These are phyloP conservation scores for Populus simonii DNA, from an alignment of 345 rosid species.

Conservation along the genomic window DNA sequence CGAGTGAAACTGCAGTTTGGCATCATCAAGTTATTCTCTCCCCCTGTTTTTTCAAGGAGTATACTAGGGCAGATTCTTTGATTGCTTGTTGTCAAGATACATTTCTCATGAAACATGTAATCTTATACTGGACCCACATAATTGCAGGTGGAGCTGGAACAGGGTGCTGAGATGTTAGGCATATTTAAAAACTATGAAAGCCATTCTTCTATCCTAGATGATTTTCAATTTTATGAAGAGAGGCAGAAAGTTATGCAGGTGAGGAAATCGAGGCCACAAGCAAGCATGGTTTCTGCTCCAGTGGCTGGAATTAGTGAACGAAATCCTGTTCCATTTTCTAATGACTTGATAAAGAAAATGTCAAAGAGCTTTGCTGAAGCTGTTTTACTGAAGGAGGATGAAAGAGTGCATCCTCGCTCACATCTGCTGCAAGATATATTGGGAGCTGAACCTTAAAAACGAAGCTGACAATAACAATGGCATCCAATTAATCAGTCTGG, in stretches of 20 bases:
- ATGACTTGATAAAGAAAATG: conserved; percentile 42
- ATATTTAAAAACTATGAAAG: conserved; percentile 49
- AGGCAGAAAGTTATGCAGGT: conserved; percentile 69
- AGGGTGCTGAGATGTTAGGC: conserved; percentile 65
- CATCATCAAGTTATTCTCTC: too few species aligned
- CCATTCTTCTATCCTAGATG: conserved; percentile 68
- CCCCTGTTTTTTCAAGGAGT: too few species aligned
- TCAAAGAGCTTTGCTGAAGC: conserved; percentile 60
- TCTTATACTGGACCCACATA: not conserved
- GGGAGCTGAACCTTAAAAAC: conserved; percentile 7
- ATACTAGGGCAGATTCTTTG: not conserved
- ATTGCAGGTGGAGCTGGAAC: conserved; percentile 60
- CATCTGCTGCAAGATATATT: conserved; percentile 7
- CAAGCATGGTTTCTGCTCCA: conserved; percentile 16
- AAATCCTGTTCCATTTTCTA: conserved; percentile 27
- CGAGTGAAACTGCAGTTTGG: too few species aligned
- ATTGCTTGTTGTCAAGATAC: not conserved
- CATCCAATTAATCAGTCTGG: not conserved
- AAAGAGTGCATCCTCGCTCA: not conserved
- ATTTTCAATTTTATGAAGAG: conserved; percentile 72
- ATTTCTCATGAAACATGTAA: not conserved
- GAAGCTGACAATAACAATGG: conserved; percentile 3
- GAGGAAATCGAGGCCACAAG: conserved; percentile 53
- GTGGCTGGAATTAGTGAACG: conserved; percentile 21
- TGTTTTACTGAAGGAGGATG: conserved; percentile 33